Evolutionary conservation across 306 rosid species (phyloP).

Genomic region (Pterocarpus santalinus): DNA sequence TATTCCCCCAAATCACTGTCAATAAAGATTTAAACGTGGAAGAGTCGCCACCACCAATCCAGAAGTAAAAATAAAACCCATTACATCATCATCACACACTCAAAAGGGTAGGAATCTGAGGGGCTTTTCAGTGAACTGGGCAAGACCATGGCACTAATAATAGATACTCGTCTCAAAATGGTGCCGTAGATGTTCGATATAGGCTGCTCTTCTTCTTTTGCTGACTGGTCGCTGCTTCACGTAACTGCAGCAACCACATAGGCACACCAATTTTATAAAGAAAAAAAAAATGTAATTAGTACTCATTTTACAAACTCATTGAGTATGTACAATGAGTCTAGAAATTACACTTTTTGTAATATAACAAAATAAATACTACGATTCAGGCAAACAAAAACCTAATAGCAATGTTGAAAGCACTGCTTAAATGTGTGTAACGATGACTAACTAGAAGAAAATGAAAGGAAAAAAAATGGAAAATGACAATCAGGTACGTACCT

Average conservation of each 20-base stretch:
- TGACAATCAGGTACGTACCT: slow-evolving; percentile 47
- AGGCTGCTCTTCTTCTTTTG: slow-evolving; percentile 63
- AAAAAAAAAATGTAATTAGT: too few species aligned
- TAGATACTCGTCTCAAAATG: slow-evolving; percentile 61
- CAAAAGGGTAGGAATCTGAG: slow-evolving; percentile 34
- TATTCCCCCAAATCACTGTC: slow-evolving; percentile 7
- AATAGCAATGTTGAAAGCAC: too few species aligned
- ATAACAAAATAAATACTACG: too few species aligned
- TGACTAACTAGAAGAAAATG: too few species aligned
- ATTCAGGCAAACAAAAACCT: too few species aligned
- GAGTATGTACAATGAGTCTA: too few species aligned
- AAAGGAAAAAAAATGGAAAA: too few species aligned
- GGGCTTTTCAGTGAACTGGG: neutral
- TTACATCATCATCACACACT: slow-evolving; percentile 39
- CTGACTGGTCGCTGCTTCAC: slow-evolving; percentile 50
- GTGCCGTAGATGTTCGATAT: slow-evolving; percentile 77
- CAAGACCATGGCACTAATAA: neutral
- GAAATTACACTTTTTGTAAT: too few species aligned
- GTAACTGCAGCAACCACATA: slow-evolving; percentile 55
- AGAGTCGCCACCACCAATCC: slow-evolving; percentile 5
- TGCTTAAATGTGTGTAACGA: neutral
- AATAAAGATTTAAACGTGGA: neutral
- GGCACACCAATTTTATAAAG: neutral
- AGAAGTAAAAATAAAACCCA: slow-evolving; percentile 13
- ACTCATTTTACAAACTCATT: too few species aligned